Base-by-base conservation (phyloP, 179 eudicot genomes). In the Beta macrorhiza region DNA sequence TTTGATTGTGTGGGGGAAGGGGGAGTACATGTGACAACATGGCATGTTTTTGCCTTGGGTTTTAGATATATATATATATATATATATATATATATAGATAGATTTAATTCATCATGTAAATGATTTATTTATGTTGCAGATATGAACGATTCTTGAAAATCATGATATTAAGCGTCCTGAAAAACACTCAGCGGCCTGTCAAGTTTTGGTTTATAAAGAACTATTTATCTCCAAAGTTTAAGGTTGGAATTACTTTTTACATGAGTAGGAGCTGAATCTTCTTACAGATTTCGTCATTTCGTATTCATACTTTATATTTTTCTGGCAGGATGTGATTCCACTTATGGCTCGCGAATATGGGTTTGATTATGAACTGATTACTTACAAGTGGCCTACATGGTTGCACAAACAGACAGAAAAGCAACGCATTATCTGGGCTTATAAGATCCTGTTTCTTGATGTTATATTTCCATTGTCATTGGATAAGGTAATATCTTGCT, bases 301-400 rank as follows among this genome's bases (percentile, higher is more conserved):
- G 67, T 13, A 49, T 65, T 79, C 49, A 58, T 69, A 19, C 9
- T 64, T 7, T 14, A 14, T 67, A 15, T 82, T 69, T 72, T 80
- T 6, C 68, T 57, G 4, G 80, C 97, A 96, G 99, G 98, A 92
- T 83, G 93, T 96, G 13, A 92, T 96, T 83, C 99, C 99, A 56
- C 94, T 91, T 80, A 96, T 96, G 99, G 99, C 99, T 75, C 84
- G 76, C 81, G 92, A 94, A 84, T 96, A 94, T 84, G 98, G 97
- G 52, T 96, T 96, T 85, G 94, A 96, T 81, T 96, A 94, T 82
- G 97, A 96, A 77, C 80, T 96, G 77, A 86, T 96, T 74, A 96
- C 99, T 15, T 96, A 96, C 84, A 94, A 92, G 78, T 96, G 99
- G 99, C 99, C 99, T 72, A 90, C 97, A 62, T 96, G 99, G 99